Evolutionary conservation across 2,329 filamentous ascomycete species (phyloP), one percentile per base, ranked within the genome.

Genomic region (Alternaria consortialis): DNA sequence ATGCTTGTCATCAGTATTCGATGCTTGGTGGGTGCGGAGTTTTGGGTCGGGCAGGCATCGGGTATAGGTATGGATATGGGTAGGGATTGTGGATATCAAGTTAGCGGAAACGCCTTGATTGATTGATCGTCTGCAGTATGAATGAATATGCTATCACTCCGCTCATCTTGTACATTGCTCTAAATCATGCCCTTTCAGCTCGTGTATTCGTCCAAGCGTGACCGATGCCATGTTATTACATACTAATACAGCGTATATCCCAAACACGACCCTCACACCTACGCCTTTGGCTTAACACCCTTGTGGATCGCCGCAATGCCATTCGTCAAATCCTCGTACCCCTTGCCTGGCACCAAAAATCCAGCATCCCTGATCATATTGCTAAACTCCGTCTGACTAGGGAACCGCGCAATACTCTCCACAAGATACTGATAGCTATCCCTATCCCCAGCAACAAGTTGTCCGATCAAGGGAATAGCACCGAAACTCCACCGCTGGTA

Each of bases 341-440:
- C 80, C 66, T 81, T 74, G 1, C 81, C 93, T 1, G 91, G 93
- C 43, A 97, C 88, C 65, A 91, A 83, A 75, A 99, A 99, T 1
- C 94, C 94, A 3, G 92, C 94, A 27, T 90, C 87, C 68, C 86
- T 79, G 73, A 97, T 95, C 91, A 97, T 93, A 34, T 87, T 85
- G 66, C 90, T 86, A 75, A 97, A 99, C 68, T 92, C 88, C 53
- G 88, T 85, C 83, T 99, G 96, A 68, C 84, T 90, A 0, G 95
- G 96, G 77, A 98, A 98, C 48, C 87, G 84, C 81, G 97, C 94
- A 79, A 99, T 99, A 79, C 94, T 97, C 85, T 99, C 95, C 9
- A 99, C 95, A 9, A 99, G 85, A 80, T 99, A 99, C 84, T 99
- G 95, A 80, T 99, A 99, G 77, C 93, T 97, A 74, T 96, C 94